These are phyloP conservation scores for Hirschfeldia incana DNA, from an alignment of 345 rosid species.

Conservation along the genomic window DNA sequence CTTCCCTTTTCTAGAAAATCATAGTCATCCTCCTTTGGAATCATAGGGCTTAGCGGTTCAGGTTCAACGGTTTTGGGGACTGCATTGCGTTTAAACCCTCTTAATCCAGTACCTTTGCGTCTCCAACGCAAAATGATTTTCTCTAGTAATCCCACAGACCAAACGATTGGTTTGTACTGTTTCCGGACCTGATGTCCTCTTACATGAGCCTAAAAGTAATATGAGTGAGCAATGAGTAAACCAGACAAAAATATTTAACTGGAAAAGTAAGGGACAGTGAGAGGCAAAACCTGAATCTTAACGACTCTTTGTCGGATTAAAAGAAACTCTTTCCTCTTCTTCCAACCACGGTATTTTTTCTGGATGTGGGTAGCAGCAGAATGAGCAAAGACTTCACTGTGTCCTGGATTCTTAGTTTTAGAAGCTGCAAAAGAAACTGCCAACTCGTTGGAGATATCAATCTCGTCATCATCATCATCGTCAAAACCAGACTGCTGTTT, in stretches of 20 bases:
- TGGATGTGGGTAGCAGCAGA: constrained; percentile 86
- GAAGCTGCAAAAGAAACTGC: constrained; percentile 57
- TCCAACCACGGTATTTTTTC: constrained; percentile 90
- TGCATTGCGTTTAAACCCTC: constrained; percentile 68
- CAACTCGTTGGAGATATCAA: constrained; percentile 49
- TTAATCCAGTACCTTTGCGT: constrained; percentile 85
- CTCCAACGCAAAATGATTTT: constrained; percentile 93
- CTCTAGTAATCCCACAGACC: constrained; percentile 93
- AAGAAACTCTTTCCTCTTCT: constrained; percentile 80
- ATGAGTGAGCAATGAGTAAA: background rate
- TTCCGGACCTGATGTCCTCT: constrained; percentile 94
- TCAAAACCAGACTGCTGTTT: constrained; percentile 54
- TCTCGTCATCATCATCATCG: constrained; percentile 46
- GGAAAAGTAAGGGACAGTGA: background rate
- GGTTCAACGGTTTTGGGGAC: constrained; percentile 43
- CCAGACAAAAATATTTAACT: background rate
- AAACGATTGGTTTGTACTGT: constrained; percentile 62
- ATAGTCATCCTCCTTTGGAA: constrained; percentile 67
- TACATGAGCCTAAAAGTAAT: constrained; percentile 66
- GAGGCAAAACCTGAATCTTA: constrained; percentile 70
- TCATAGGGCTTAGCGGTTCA: constrained; percentile 27
- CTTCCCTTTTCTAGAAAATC: constrained; percentile 89
- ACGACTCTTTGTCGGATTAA: constrained; percentile 80
- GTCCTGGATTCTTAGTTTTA: constrained; percentile 47
- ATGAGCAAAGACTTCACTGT: constrained; percentile 48